Evolutionary conservation across 176 grass and related monocot genomes (phyloP).

Genomic region (barley (Hordeum vulgare)): MorexV3_pseudomolecules_assembly NC_058519.1:516649281-516649780

Average conservation of each 20-base stretch:
- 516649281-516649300: slow-evolving; percentile 28
- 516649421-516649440: neutral
- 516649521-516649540: neutral
- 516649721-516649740: neutral
- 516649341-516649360: slow-evolving; percentile 39
- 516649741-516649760: neutral
- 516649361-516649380: neutral
- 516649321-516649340: neutral
- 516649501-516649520: neutral
- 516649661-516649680: neutral
- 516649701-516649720: neutral
- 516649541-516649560: slow-evolving; percentile 1
- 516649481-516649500: neutral
- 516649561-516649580: neutral
- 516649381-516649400: neutral
- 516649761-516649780: neutral
- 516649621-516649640: neutral
- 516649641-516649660: neutral
- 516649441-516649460: neutral
- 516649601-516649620: neutral
- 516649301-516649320: slow-evolving; percentile 31
- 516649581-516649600: neutral
- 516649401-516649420: neutral
- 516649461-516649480: neutral
- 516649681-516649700: neutral